A percentile compares a stretch with the other conserved stretches of the same genome.
Evolutionary conservation across 768 basidiomycete species (phyloP).

Genomic region (Coprinellus micaceus): DNA sequence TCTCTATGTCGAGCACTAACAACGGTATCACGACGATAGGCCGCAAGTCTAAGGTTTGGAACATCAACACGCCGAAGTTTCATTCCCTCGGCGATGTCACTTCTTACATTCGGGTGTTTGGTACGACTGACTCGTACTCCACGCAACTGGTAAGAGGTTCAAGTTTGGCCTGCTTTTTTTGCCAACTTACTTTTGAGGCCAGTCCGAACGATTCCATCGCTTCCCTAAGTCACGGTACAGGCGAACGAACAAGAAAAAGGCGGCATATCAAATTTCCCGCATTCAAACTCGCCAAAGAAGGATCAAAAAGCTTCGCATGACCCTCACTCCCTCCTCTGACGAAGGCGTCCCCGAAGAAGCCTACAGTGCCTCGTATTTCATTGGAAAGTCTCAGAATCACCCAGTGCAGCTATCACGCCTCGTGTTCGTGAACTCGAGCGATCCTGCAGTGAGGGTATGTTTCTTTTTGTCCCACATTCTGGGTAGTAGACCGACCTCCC

Average conservation of each 20-base stretch:
- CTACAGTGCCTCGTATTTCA: not conserved
- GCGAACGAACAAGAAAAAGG: constrained; percentile 31
- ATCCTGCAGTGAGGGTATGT: not conserved
- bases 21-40: not conserved
- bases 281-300: constrained; percentile 5
- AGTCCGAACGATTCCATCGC: constrained; percentile 42
- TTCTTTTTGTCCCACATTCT: not conserved
- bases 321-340: not conserved
- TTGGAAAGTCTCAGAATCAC: not conserved
- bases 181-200: not conserved
- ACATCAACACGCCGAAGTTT: constrained; percentile 2
- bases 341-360: not conserved
- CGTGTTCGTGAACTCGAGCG: not conserved
- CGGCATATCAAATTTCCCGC: constrained; percentile 25
- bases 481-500: too few relatives aligned
- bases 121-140: constrained; percentile 8
- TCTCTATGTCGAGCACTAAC: too few relatives aligned
- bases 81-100: constrained; percentile 2
- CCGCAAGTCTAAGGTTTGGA: constrained; percentile 11
- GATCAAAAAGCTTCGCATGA: not conserved
- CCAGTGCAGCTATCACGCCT: not conserved
- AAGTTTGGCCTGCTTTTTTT: not conserved
- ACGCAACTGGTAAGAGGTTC: constrained; percentile 25
- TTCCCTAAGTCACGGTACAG: constrained; percentile 34
- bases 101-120: not conserved